Conservation (phyloP, 768 basidiomycete species). For the Mycena olivaceomarginata region DNA sequence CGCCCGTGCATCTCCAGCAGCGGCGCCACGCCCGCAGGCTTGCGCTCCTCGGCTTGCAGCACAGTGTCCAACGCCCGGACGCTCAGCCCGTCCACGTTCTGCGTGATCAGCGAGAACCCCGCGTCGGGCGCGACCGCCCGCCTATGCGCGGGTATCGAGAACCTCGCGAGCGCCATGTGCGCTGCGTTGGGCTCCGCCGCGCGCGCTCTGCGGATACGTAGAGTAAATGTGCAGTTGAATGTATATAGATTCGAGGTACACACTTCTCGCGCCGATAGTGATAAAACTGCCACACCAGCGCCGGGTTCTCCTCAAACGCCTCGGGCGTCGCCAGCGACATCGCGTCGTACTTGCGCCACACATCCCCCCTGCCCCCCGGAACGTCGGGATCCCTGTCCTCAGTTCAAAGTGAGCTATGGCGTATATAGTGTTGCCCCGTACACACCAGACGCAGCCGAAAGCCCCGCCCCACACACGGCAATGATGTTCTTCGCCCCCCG, state of each 20-base stretch:
- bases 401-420: conserved; percentile 27
- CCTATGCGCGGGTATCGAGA: conserved; percentile 63
- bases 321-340: conserved; percentile 72
- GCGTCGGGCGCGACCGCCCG: conserved; percentile 62
- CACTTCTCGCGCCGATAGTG: conserved; percentile 76
- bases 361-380: conserved; percentile 70
- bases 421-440: too few relatives aligned
- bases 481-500: conserved; percentile 57
- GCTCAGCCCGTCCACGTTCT: conserved; percentile 78
- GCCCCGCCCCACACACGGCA: conserved; percentile 71
- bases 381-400: conserved; percentile 66
- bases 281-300: conserved; percentile 79
- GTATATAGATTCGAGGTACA: conserved; percentile 25
- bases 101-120: conserved; percentile 72
- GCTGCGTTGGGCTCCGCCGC: conserved; percentile 72
- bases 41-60: conserved; percentile 31
- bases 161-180: conserved; percentile 69
- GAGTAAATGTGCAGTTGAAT: conserved; percentile 11
- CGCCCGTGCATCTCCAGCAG: conserved; percentile 81
- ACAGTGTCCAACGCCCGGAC: conserved; percentile 58
- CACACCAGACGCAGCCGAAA: conserved; percentile 79
- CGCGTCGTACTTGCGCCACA: conserved; percentile 74
- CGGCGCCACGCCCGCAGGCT: conserved; percentile 46
- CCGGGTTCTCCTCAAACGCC: conserved; percentile 69
- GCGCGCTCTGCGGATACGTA: conserved; percentile 61